These are phyloP conservation scores for Gryganskiella cystojenkinii DNA, from an alignment of 192 early-diverging fungal genomes.

Conservation along the genomic window DNA sequence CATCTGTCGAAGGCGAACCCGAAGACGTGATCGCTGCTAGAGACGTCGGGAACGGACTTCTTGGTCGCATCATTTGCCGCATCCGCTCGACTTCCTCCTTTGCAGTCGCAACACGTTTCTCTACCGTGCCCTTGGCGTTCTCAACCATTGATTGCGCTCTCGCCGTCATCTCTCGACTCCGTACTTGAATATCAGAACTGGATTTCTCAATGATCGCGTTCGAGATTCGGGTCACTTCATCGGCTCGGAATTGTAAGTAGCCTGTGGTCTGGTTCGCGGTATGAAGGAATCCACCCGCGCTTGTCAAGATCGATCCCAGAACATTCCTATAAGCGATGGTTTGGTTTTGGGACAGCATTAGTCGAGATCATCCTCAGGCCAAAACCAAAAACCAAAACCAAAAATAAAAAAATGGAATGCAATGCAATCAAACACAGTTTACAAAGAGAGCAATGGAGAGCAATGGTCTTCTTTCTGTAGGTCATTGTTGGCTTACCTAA, in stretches of 20 bases:
- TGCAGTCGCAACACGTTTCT: conserved; percentile 8
- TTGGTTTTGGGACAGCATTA: no score
- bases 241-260: conserved; percentile 41
- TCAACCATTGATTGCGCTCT: conserved; percentile 25
- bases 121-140: conserved; percentile 8
- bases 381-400: no score
- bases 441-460: no score
- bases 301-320: conserved; percentile 60
- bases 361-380: no score
- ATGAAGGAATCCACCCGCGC: conserved; percentile 61
- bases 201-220: conserved; percentile 48
- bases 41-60: not conserved
- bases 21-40: no score
- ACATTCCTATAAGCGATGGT: conserved; percentile 28
- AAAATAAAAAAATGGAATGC: no score
- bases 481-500: no score
- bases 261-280: conserved; percentile 56
- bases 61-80: not conserved
- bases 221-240: conserved; percentile 46
- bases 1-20: no score
- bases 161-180: conserved; percentile 33
- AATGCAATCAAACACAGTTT: no score
- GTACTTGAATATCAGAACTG: conserved; percentile 39
- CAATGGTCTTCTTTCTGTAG: no score
- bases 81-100: conserved; percentile 6